Conservation (phyloP, 768 basidiomycete genomes). For the Tulasnella calospora region DNA sequence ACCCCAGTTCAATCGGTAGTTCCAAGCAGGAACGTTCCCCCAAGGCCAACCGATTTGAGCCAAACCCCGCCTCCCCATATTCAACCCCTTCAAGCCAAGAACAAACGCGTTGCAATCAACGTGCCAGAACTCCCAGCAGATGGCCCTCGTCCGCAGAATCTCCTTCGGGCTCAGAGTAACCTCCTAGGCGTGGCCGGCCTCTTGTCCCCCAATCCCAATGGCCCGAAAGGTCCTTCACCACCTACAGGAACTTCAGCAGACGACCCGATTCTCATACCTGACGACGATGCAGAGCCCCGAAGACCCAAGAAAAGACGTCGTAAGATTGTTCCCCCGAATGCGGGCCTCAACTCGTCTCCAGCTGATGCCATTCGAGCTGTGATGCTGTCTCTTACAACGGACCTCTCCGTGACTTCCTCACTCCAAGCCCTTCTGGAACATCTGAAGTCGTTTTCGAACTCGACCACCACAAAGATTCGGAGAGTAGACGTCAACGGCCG, state of each 20-base stretch:
- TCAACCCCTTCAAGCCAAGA: neutral
- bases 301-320: neutral
- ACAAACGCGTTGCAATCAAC: neutral
- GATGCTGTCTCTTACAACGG: neutral
- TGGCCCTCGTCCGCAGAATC: neutral
- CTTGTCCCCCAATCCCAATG: neutral
- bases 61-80: neutral
- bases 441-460: neutral
- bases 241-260: constrained; percentile 10
- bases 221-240: neutral
- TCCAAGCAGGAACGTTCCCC: neutral
- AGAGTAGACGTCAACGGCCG: constrained; percentile 11
- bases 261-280: neutral
- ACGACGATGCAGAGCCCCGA: neutral
- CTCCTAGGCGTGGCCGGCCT: neutral
- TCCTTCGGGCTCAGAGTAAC: neutral
- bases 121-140: neutral
- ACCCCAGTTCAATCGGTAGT: neutral
- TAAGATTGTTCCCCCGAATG: neutral
- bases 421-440: constrained; percentile 11
- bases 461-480: neutral
- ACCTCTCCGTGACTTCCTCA: constrained; percentile 4
- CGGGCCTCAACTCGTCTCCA: neutral
- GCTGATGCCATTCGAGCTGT: neutral
- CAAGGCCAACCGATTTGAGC: neutral